Base-by-base conservation (phyloP, 1,284 basidiomycete genomes). In the Schizophyllum amplum region DNA sequence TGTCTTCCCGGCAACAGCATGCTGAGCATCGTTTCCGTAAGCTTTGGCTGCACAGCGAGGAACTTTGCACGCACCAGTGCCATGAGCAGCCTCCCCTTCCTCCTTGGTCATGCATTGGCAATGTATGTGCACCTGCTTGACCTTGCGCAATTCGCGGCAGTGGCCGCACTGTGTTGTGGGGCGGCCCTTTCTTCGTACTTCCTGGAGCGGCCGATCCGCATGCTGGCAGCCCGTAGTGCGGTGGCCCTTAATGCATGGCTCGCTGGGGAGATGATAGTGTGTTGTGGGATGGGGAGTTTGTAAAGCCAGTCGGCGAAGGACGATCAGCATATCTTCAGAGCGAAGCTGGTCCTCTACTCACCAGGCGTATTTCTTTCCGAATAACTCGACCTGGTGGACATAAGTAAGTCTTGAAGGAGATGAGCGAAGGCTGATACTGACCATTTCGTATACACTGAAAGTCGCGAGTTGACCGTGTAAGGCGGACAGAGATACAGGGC, bases 181-280 rank as follows among this genome's bases (percentile, higher is more conserved):
- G 54, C 88, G 78, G 53, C 85, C 88, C 71, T 85, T 91, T 83
- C 87, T 87, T 76, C 90, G 87, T 64, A 90, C 84, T 71, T 90
- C 87, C 67, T 84, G 89, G 54, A 90, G 75, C 24, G 88, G 83
- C 47, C 89, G 79, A 65, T 89, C 86, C 59, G 81, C 84, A 68
- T 90, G 89, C 58, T 83, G 81, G 69, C 88, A 91, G 51, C 81
- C 78, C 7, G 87, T 87, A 15, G 87, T 89, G 46, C 88, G 83
- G 72, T 91, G 88, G 11, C 88, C 88, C 70, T 90, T 90, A 71
- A 91, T 90, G 72, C 88, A 91, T 49, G 87, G 86, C 70, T 87
- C 86, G 67, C 87, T 90, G 61, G n/a, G 22, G 2, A 9, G 7
- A 26, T 51, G 58, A 24, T 17, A 56, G 23, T 54, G 33, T 42